Base-by-base conservation (phyloP, 116 monocot genomes). In the Trichopus zeylanicus region DNA sequence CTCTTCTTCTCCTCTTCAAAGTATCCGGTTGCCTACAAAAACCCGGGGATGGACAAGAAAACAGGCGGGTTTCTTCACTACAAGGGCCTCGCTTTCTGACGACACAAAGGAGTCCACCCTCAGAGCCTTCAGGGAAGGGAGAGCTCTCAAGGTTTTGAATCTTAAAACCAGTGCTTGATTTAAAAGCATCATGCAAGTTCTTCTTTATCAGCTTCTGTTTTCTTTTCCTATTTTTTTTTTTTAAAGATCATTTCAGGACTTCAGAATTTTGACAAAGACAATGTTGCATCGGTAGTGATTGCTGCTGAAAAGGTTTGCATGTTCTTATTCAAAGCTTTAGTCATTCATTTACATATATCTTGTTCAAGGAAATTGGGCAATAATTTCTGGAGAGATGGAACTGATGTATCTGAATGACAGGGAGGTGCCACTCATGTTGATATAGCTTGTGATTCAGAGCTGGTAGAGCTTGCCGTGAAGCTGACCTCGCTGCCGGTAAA, bases 361-460 rank as follows among this genome's bases (percentile, higher is more conserved):
- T 48, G 19, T 5, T 51, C 32, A 24, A n/a, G n/a, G n/a, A n/a
- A n/a, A n/a, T n/a, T n/a, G n/a, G n/a, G n/a, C n/a, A n/a, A n/a
- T n/a, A n/a, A n/a, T n/a, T n/a, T n/a, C n/a, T n/a, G n/a, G n/a
- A n/a, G n/a, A n/a, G n/a, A n/a, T n/a, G n/a, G 25, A 48, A 55
- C 3, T 62, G 26, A 60, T 35, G 26, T 16, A 60, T 26, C 1
- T 46, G 11, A 32, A 64, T 80, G 49, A 29, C 78, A 93, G 88
- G 93, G 93, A 49, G 89, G 93, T 59, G 93, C 93, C 23, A 93
- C 93, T 23, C 93, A 82, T 73, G 75, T 93, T 70, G 93, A 93
- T 77, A 89, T 93, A 75, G 93, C 93, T 29, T 93, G 93, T 79
- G 89, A 93, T 64, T 55, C 72, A 31, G 79, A 83, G 23, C 48